Conservation (phyloP, 768 basidiomycete genomes). For the Suillus placidus region DNA sequence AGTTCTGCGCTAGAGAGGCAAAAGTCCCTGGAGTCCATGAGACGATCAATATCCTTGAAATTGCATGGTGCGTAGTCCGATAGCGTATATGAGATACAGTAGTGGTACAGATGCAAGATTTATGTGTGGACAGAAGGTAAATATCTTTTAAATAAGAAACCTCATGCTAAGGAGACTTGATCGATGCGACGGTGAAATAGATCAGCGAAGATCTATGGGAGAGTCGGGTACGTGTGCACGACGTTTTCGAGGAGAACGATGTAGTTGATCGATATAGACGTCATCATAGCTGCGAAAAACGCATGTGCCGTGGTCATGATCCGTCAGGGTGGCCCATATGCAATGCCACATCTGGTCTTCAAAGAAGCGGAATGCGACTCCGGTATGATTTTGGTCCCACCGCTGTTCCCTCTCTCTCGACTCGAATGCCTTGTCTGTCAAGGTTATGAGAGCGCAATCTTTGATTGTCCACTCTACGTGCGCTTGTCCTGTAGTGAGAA, state of each 20-base stretch:
- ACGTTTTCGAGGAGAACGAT: conserved; percentile 44
- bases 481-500: conserved; percentile 42
- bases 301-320: conserved; percentile 50
- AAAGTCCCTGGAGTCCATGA: background rate
- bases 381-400: conserved; percentile 40
- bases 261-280: conserved; percentile 54
- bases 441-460: conserved; percentile 55
- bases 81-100: background rate
- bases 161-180: background rate
- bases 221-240: conserved; percentile 26
- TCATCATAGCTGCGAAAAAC: conserved; percentile 63
- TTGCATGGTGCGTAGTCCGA: conserved; percentile 2
- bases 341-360: conserved; percentile 58
- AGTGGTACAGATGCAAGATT: conserved; percentile 4
- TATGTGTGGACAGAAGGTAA: background rate
- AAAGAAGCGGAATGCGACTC: conserved; percentile 57
- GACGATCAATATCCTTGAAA: background rate
- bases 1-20: background rate
- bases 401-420: conserved; percentile 33
- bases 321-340: conserved; percentile 63
- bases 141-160: background rate
- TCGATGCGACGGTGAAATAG: background rate
- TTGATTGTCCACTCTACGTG: conserved; percentile 45
- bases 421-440: conserved; percentile 63
- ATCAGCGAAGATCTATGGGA: conserved; percentile 27